These are phyloP conservation scores for Scytalidium sp. DNA, from an alignment of 2,329 filamentous ascomycete species.

Conservation along the genomic window DNA sequence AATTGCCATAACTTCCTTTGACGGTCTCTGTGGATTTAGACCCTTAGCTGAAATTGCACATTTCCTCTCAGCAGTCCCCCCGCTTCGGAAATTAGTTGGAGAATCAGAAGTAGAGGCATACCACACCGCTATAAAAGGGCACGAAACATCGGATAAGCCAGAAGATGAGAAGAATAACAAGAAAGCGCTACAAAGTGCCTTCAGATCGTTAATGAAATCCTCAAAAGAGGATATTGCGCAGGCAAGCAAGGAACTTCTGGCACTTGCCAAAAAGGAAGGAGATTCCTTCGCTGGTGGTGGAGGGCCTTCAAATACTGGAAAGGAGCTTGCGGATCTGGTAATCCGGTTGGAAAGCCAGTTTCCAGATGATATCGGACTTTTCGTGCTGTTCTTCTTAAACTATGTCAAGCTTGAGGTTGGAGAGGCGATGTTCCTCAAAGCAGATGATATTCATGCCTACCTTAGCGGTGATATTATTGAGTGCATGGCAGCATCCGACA, in stretches of 20 bases:
- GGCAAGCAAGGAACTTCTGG: conserved; percentile 67
- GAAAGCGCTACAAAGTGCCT: conserved; percentile 15
- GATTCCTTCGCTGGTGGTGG: conserved; percentile 73
- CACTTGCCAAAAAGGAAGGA: conserved; percentile 65
- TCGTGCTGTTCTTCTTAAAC: conserved; percentile 97
- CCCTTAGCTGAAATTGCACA: conserved; percentile 83
- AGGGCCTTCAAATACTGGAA: conserved; percentile 62
- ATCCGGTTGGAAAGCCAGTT: conserved; percentile 78
- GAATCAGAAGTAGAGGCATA: conserved; percentile 59
- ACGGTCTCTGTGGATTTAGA: conserved; percentile 93
- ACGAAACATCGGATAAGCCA: conserved; percentile 37
- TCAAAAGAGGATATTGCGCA: conserved; percentile 61
- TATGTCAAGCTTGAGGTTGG: conserved; percentile 84
- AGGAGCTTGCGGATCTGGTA: conserved; percentile 74
- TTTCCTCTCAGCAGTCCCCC: conserved; percentile 62
- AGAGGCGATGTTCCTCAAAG: conserved; percentile 93
- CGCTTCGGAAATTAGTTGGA: conserved; percentile 66
- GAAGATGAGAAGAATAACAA: conserved; percentile 37
- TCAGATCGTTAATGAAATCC: conserved; percentile 66
- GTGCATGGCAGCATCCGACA: conserved; percentile 99
- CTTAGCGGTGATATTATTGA: conserved; percentile 92
- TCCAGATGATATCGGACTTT: conserved; percentile 85
- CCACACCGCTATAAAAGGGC: conserved; percentile 48
- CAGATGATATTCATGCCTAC: conserved; percentile 97
- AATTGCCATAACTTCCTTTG: conserved; percentile 93